Evolutionary conservation across 202 grass and related monocot genomes (phyloP).

Genomic region (Digitaria exilis): DNA sequence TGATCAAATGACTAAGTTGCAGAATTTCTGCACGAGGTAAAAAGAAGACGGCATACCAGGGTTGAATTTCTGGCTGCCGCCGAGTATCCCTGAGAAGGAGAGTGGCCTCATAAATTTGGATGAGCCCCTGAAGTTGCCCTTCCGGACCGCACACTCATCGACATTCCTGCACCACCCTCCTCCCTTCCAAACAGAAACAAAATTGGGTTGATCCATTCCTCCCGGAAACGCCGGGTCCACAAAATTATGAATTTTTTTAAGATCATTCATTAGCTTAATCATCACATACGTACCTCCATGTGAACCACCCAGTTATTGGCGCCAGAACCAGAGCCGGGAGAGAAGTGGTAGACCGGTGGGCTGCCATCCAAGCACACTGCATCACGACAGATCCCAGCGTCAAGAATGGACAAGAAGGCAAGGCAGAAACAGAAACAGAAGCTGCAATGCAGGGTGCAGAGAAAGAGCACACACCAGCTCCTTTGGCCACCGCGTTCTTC

Average conservation of each 20-base stretch:
- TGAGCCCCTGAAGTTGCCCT: conserved; percentile 83
- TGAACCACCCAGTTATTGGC: conserved; percentile 93
- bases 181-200: conserved; percentile 58
- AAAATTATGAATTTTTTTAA: not conserved
- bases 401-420: not conserved
- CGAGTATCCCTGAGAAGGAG: conserved; percentile 88
- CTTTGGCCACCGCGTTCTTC: conserved; percentile 60
- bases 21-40: not conserved
- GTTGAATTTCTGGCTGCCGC: conserved; percentile 55
- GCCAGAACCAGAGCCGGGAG: conserved; percentile 82
- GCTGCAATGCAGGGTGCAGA: not conserved
- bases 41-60: conserved; percentile 47
- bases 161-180: conserved; percentile 84
- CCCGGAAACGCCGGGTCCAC: not conserved
- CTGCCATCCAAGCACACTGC: conserved; percentile 93
- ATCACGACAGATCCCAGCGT: not conserved
- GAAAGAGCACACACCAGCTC: conserved; percentile 57
- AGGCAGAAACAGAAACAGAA: not conserved
- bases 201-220: not conserved
- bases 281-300: conserved; percentile 69
- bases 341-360: conserved; percentile 83
- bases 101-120: conserved; percentile 88
- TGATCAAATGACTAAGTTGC: not conserved
- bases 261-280: not conserved
- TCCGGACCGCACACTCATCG: conserved; percentile 61